Conservation (phyloP, 345 rosid genomes). For the Durio zibethinus region DNA sequence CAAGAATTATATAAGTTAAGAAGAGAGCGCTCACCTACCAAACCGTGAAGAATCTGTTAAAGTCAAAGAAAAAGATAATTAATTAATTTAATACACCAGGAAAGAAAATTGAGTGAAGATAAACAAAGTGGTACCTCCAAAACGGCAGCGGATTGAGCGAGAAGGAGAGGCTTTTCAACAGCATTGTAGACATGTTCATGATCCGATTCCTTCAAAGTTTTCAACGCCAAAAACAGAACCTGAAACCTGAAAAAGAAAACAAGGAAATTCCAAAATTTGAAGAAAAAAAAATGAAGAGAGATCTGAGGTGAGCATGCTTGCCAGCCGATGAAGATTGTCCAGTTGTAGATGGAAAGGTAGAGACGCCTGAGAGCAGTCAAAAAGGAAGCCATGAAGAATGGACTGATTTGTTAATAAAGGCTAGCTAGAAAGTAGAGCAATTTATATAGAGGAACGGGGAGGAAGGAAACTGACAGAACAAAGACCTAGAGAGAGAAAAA, state of each 20-base stretch:
- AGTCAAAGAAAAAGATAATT: not conserved
- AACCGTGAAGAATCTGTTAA: conserved; percentile 74
- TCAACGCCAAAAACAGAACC: conserved; percentile 66
- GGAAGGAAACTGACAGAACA: not conserved
- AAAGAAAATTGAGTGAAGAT: not conserved
- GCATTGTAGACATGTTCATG: conserved; percentile 71
- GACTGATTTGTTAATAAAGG: not conserved
- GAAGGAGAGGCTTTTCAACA: conserved; percentile 79
- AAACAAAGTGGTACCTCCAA: conserved; percentile 55
- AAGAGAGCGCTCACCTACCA: conserved; percentile 49
- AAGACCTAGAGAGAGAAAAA: not conserved
- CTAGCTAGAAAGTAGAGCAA: conserved; percentile 1
- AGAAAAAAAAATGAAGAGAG: not conserved
- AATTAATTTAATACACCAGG: not conserved
- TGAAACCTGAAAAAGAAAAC: conserved; percentile 50
- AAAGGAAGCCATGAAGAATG: conserved; percentile 38
- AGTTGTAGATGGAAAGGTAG: conserved; percentile 80
- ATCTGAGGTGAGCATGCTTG: conserved; percentile 17
- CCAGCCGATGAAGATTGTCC: conserved; percentile 86
- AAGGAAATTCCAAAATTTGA: not conserved
- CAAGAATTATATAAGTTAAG: not conserved
- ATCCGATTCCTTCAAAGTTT: conserved; percentile 63
- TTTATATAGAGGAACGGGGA: not conserved
- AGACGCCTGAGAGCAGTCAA: conserved; percentile 51
- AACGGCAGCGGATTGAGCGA: conserved; percentile 90